Base-by-base conservation (phyloP, 805 yeast species). In the Pachysolen tannophilus region DNA sequence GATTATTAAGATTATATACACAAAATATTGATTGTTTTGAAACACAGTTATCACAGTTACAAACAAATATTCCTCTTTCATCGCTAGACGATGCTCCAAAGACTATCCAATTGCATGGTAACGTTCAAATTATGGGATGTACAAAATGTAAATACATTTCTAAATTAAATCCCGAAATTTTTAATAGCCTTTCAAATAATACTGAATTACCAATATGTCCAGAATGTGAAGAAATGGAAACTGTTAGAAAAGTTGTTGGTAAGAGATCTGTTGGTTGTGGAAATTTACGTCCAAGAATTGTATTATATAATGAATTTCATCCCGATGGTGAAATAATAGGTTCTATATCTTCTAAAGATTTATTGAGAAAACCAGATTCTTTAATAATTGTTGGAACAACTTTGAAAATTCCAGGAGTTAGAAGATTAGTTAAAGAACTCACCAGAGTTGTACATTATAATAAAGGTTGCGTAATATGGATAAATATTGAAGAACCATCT, bases 311-410 rank as follows among this genome's bases (percentile, higher is more conserved):
- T 61, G 85, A 87, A 47, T 65, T 68, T 37, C 83, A 87, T 50
- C 95, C 95, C 1, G 94, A 86, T 52, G 87, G 92, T 42, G 94
- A 90, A 30, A 72, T 80, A 20, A 85, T 87, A 32, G 95, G 95
- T 1, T 73, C 75, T 34, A 72, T 82, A 4, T 71, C 86, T 5
- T 80, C 80, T 13, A 44, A 65, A 2, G 96, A 87, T 54, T 55
- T 83, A 28, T 67, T 63, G 39, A 56, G 66, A 8, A 69, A 68
- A 26, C 87, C 94, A 13, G 96, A 87, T 52, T 79, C 90, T 47
- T 57, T 86, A 30, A 58, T 87, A 6, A 78, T 87, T 34, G 83
- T 82, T 6, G 96, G 96, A 3, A 87, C 96, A 0, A 78, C 94
- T 2, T 62, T 87, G 39, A 78, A 82, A 49, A 87, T 87, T 19